Evolutionary conservation across 129 eudicot species (phyloP).

Genomic region (Chrysanthemum seticuspe): DNA sequence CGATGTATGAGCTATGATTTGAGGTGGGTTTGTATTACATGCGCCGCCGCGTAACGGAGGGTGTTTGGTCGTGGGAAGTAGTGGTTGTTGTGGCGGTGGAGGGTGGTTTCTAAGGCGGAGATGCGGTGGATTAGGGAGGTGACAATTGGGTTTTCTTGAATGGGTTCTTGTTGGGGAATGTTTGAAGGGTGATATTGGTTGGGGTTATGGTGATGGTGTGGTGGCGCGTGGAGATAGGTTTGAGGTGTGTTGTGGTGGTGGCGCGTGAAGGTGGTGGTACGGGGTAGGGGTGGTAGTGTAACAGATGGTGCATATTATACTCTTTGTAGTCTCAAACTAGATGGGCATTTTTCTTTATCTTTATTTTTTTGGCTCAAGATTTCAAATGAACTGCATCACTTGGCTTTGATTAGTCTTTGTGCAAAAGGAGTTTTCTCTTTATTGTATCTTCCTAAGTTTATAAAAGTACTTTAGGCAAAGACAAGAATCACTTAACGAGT

Average conservation of each 20-base stretch:
- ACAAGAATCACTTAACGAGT: too few species aligned
- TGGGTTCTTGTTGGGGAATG: background rate
- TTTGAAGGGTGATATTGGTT: background rate
- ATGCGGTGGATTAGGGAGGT: conserved; percentile 85
- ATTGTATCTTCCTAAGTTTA: too few species aligned
- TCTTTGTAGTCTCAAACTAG: too few species aligned
- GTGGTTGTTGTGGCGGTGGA: conserved; percentile 36
- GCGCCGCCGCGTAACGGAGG: conserved; percentile 80
- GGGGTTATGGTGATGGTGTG: conserved; percentile 28
- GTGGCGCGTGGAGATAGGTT: conserved; percentile 1
- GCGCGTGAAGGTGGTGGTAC: conserved; percentile 20
- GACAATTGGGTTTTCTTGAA: conserved; percentile 29
- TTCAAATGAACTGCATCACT: too few species aligned
- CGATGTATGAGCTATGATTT: conserved; percentile 72
- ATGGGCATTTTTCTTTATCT: too few species aligned
- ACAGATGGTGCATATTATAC: conserved; percentile 25
- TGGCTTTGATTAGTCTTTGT: too few species aligned
- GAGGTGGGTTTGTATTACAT: conserved; percentile 78
- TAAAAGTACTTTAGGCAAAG: too few species aligned
- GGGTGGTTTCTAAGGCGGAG: conserved; percentile 79
- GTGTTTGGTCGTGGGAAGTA: conserved; percentile 37
- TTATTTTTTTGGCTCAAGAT: too few species aligned
- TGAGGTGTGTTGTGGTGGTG: too few species aligned
- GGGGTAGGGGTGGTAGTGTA: conserved; percentile 30
- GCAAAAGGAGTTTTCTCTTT: too few species aligned